phyloP scores from a whole-genome alignment of 2,329 filamentous ascomycete species.

The Hypoxylon sp. region DNA sequence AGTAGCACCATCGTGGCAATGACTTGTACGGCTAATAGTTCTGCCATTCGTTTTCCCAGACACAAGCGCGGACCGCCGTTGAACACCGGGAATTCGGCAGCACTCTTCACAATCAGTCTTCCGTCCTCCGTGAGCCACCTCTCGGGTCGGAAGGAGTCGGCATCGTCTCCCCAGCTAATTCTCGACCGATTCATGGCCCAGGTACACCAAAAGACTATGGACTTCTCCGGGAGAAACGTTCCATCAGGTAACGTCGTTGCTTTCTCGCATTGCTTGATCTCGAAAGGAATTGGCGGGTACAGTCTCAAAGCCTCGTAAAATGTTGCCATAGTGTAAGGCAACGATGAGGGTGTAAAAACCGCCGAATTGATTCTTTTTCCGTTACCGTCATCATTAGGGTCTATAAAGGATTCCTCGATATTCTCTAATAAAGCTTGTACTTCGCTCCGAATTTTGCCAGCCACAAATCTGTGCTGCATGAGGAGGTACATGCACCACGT shows the following conservation, averaged over 20 bases:
- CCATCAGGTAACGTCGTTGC: conserved; percentile 70
- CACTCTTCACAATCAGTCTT: conserved; percentile 59
- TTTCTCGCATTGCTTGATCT: conserved; percentile 71
- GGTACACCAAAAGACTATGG: conserved; percentile 72
- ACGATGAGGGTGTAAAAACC: conserved; percentile 57
- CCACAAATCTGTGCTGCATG: conserved; percentile 62
- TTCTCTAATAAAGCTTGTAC: conserved; percentile 49
- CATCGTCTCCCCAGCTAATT: conserved; percentile 68
- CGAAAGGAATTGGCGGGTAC: conserved; percentile 75
- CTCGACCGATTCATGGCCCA: conserved; percentile 74
- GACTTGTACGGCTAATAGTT: conserved; percentile 69
- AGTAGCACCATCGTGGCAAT: conserved; percentile 62
- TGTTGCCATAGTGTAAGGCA: conserved; percentile 71
- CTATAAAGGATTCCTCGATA: conserved; percentile 16
- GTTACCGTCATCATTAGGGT: conserved; percentile 3
- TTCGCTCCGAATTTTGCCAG: conserved; percentile 60
- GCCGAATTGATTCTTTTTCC: conserved; percentile 47
- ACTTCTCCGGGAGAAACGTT: conserved; percentile 66
- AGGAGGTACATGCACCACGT: conserved; percentile 75
- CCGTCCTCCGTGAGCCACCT: conserved; percentile 65
- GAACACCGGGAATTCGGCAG: conserved; percentile 73
- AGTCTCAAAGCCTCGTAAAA: conserved; percentile 74
- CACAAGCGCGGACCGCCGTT: conserved; percentile 73
- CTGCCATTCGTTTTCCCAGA: conserved; percentile 74
- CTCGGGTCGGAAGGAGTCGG: conserved; percentile 67